Base-by-base conservation (phyloP, 257 asterid genomes). In the Solanum chiquidenum region DNA sequence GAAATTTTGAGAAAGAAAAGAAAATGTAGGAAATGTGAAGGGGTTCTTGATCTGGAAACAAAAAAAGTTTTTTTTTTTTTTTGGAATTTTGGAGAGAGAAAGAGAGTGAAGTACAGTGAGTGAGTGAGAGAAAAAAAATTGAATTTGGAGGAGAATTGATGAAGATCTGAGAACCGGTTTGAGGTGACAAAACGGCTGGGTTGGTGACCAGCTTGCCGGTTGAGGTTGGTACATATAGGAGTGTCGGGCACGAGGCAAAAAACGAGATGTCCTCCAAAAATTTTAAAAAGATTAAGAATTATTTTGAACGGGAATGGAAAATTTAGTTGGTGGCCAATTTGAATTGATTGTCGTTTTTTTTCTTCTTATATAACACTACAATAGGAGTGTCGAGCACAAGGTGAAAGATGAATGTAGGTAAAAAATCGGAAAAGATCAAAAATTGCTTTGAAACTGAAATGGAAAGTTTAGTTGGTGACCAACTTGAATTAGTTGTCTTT, bases 11-110 rank as follows among this genome's bases (percentile, higher is more conserved):
- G 29, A 80, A 13, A 29, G n/a, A 29, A 87, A 87, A 71, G 12
- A 40, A 40, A 58, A 83, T 72, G 84, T 40, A n/a, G 75, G 87
- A 23, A 58, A 83, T 60, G 79, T 80, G 89, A 85, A 37, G 83
- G 86, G 42, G 62, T 13, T 49, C 23, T 87, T 83, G 88, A 89
- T 87, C 88, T 87, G 85, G 18, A 86, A 66, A 76, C 72, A 21
- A 84, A 88, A 73, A 13, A 55, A n/a, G 1, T 16, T 33, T 20
- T 72, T 4, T 7, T 34, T 31, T 80, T 29, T 7, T 7, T 69
- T 3, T 31, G 23, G 82, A 11, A 86, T 21, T 73, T 34, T 73
- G 42, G 84, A 72, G 64, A 14, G 52, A 58, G 86, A 44, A 18
- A 33, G 18, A n/a, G 34, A 27, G 73, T 66, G 74, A 64, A 25